Base-by-base conservation (phyloP, 768 basidiomycete species). In the Sutorius australiensis region DNA sequence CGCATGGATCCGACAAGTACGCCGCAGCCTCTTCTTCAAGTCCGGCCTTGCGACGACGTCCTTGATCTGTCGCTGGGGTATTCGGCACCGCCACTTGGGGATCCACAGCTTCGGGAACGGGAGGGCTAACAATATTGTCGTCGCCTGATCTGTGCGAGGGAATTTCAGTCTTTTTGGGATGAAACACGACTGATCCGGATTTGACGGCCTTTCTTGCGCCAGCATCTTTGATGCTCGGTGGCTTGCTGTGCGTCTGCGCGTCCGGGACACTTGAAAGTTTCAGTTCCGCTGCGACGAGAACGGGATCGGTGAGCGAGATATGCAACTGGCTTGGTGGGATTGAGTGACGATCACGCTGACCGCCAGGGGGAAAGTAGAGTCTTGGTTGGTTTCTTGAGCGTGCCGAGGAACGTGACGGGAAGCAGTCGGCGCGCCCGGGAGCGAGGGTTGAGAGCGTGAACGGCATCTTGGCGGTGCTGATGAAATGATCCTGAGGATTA, bases 241-340 rank as follows among this genome's bases (percentile, higher is more conserved):
- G 16, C 21, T 7, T 33, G 6, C 27, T 10, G 19, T 9, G 24
- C 31, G 6, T 24, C 31, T 51, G 42, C 16, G 43, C 16, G 34
- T 39, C 37, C 12, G 49, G 55, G 8, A 34, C 31, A 16, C 12
- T 16, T 32, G 51, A 47, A 5, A 64, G 51, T 19, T 39, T 45
- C 36, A 48, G 47, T 30, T 66, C 59, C 38, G 59, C 53, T 21
- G 56, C 56, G 47, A 57, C 51, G 48, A 66, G 58, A 32, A 63
- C 56, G 33, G 66, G 57, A 17, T 60, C 66, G 24, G 66, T 53
- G 14, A 65, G 30, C 5, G 64, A 67, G 27, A 60, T 51, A 8
- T 51, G 58, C 13, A 67, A n/a, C 41, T 53, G 57, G 41, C 57
- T 46, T 13, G 52, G 48, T 36, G 54, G 54, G 17, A 61, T 55